Evolutionary conservation across 768 basidiomycete genomes (phyloP), one percentile per base, ranked within the genome.

Genomic region (Leccinum variicolor): DNA sequence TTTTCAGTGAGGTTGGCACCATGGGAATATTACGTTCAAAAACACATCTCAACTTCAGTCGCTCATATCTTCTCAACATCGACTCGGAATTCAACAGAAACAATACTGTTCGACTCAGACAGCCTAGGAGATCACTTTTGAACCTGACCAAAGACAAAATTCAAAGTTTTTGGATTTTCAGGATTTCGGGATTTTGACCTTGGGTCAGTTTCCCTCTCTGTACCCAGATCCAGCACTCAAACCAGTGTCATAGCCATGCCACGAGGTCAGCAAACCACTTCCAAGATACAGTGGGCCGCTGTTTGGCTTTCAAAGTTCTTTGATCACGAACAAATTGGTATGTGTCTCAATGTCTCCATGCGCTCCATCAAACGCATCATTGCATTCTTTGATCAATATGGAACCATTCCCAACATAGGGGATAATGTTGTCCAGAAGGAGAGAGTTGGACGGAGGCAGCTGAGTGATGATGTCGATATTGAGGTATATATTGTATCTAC

Each of bases 341-440:
- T 51, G 29, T 50, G n/a, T 14, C 29, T 56, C 3, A 2, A 56
- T 17, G 7, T 51, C 6, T 56, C 50, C 2, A 45, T 1, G 3
- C 15, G 31, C 9, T 17, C 55, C 10, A 29, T 51, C 15, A 6
- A 29, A 33, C 6, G 2, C 14, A 33, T 33, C 13, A 14, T 33
- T 5, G 5, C 13, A 33, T 33, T 33, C 14, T 33, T 33, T 33
- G 14, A 33, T 33, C 33, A 33, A 33, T 19, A 50, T 19, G 39
- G 55, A 55, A 50, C 48, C 4, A 23, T 55, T n/a, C 36, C 49
- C n/a, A 50, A 50, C 13, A 19, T 34, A 56, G 48, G 55, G 5
- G 34, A 28, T 6, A 14, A 31, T 28, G 11, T 33, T 3, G 3
- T 0, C 3, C 15, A 19, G n/a, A 15, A 50, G 21, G 9, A 45